Conservation (phyloP, 2,329 filamentous ascomycete genomes). For the Botrytis tulipae region DNA sequence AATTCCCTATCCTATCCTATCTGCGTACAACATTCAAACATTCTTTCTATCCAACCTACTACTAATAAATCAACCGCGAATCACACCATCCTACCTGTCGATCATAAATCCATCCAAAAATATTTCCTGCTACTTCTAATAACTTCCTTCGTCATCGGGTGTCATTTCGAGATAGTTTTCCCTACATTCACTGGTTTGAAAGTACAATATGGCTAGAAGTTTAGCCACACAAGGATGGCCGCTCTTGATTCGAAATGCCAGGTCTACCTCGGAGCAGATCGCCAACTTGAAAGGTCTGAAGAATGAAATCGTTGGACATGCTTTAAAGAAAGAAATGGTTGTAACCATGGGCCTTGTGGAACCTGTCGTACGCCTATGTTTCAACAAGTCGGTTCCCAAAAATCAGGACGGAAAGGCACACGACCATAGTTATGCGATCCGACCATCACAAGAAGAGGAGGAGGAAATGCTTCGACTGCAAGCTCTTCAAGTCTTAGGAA, state of each 20-base stretch:
- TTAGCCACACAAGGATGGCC: conserved; percentile 43
- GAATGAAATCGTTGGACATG: conserved; percentile 85
- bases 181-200: background rate
- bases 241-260: conserved; percentile 55
- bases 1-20: background rate
- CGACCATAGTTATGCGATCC: conserved; percentile 43
- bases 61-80: background rate
- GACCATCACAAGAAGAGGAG: conserved; percentile 59
- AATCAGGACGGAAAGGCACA: conserved; percentile 48
- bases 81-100: background rate
- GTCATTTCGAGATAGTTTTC: background rate
- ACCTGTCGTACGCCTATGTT: conserved; percentile 55
- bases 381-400: conserved; percentile 41
- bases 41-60: background rate
- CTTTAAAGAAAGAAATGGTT: conserved; percentile 80
- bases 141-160: background rate
- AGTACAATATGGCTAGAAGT: conserved; percentile 17
- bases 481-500: conserved; percentile 79
- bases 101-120: background rate
- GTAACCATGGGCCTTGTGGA: conserved; percentile 68
- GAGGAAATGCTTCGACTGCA: conserved; percentile 71
- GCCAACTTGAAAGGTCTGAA: conserved; percentile 71
- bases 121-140: background rate
- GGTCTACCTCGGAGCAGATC: conserved; percentile 51
- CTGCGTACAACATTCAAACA: conserved; percentile 3